phyloP scores from a whole-genome alignment of 148 eudicot species.

The Rhododendron kiyosumense region DNA sequence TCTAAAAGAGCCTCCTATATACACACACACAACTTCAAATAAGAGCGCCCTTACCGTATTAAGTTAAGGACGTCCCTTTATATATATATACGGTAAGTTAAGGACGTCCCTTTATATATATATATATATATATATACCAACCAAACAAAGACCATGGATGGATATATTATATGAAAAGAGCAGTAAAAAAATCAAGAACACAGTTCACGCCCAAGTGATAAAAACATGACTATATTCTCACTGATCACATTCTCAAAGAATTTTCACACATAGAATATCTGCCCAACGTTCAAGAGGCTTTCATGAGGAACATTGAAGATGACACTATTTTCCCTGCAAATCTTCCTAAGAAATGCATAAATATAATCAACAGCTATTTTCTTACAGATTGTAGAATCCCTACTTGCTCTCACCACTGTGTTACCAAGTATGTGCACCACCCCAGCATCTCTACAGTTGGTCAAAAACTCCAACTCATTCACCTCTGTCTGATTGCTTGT shows the following conservation, averaged over 20 bases:
- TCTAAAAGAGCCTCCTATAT: neutral
- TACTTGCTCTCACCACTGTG: constrained; percentile 69
- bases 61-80: no score
- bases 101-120: no score
- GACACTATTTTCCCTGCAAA: constrained; percentile 96
- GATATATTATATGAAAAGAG: neutral
- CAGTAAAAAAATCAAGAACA: neutral
- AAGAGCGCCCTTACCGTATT: no score
- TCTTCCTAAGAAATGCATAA: constrained; percentile 93
- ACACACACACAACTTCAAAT: no score
- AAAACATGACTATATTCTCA: neutral
- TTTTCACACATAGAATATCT: constrained; percentile 65
- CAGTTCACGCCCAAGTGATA: neutral
- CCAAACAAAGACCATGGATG: neutral
- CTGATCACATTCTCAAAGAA: neutral
- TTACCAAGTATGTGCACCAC: constrained; percentile 96
- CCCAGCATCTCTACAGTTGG: constrained; percentile 74
- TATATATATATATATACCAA: neutral
- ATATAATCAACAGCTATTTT: constrained; percentile 78
- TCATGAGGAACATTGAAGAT: constrained; percentile 96
- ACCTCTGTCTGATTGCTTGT: constrained; percentile 52
- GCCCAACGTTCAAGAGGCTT: constrained; percentile 87
- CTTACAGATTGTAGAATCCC: constrained; percentile 57
- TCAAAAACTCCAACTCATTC: constrained; percentile 75
- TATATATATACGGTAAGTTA: no score